phyloP scores from a whole-genome alignment of 371 early-diverging fungal genomes.

The Capillidium rhysosporum region DNA sequence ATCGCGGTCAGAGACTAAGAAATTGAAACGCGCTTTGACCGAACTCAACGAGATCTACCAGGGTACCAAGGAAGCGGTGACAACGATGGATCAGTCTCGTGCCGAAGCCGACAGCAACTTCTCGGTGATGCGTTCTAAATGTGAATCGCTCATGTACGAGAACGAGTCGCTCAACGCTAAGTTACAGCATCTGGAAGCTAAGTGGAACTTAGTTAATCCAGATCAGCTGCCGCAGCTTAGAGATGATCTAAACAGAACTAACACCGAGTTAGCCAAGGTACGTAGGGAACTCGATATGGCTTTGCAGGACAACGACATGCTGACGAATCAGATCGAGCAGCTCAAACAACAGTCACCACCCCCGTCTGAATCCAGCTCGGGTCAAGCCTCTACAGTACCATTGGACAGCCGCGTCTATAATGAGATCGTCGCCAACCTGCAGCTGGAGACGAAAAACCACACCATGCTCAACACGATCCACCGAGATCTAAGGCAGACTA shows the following conservation, averaged over 20 bases:
- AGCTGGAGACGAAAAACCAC: conserved; percentile 6
- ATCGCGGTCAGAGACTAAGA: background rate
- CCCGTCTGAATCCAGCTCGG: background rate
- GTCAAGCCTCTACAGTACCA: background rate
- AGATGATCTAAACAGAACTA: background rate
- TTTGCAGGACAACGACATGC: background rate
- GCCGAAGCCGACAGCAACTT: conserved; percentile 1
- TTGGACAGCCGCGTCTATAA: background rate
- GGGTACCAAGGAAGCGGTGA: background rate
- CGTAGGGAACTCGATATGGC: background rate
- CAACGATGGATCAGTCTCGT: background rate
- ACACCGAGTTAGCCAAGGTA: background rate
- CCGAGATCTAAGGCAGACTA: background rate
- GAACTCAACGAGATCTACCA: background rate
- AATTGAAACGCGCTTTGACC: background rate
- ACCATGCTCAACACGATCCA: background rate
- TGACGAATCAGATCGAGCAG: background rate
- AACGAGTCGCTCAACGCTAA: background rate
- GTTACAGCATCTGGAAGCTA: background rate
- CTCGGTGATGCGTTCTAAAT: background rate
- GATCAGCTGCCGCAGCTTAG: background rate
- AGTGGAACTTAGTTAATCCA: background rate
- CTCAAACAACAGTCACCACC: background rate
- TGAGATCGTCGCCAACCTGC: background rate
- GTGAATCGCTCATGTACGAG: background rate